phyloP scores from a whole-genome alignment of 305 asterid genomes.

The Plantago coronopus region DNA sequence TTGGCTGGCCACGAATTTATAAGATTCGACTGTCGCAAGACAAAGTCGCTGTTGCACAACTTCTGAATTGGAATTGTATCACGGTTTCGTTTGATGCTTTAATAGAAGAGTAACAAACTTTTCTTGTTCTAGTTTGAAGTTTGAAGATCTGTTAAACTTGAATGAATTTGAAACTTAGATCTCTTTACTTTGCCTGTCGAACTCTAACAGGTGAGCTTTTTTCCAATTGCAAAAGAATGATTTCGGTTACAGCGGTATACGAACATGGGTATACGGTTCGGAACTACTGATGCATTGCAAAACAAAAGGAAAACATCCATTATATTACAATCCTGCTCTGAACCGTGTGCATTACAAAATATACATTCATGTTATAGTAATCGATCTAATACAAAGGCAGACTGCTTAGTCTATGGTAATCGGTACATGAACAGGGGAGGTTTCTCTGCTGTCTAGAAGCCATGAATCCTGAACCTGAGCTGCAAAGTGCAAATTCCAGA shows the following conservation, averaged over 20 bases:
- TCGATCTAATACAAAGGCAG: background rate
- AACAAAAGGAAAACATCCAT: slow-evolving; percentile 1
- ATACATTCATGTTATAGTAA: background rate
- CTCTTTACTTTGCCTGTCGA: background rate
- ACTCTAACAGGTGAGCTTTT: background rate
- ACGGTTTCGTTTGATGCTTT: slow-evolving; percentile 12
- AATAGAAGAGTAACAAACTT: background rate
- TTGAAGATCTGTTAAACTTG: background rate
- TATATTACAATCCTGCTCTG: background rate
- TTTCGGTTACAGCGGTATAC: background rate
- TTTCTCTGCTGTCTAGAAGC: slow-evolving; percentile 47
- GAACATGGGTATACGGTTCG: too few species aligned
- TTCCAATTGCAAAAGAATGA: background rate
- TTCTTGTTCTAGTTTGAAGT: background rate
- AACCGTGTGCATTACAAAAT: background rate
- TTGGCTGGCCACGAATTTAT: background rate
- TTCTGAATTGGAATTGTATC: slow-evolving; percentile 11
- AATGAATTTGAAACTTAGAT: background rate
- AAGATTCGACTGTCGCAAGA: background rate
- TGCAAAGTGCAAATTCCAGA: slow-evolving; percentile 92
- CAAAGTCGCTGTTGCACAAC: slow-evolving; percentile 14
- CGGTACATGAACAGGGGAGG: slow-evolving; percentile 40
- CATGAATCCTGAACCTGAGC: slow-evolving; percentile 74
- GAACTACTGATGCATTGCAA: background rate
- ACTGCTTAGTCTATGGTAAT: slow-evolving; percentile 20